Evolutionary conservation across 768 basidiomycete genomes (phyloP).

Genomic region (Cystobasidium tubakii): DNA sequence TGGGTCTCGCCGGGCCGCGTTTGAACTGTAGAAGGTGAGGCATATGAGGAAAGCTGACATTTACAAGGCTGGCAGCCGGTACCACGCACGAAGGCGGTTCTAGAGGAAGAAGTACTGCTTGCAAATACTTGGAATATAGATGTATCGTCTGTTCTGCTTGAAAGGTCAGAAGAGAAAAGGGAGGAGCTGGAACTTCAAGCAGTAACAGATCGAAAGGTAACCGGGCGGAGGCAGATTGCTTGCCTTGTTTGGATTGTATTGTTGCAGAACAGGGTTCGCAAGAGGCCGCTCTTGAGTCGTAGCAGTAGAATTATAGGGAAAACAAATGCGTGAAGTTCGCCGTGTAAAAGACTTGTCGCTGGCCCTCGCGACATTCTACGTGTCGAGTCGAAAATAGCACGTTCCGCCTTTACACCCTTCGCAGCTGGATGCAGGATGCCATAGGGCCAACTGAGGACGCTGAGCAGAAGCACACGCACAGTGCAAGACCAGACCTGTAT

Average conservation of each 20-base stretch:
- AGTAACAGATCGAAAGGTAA: no score
- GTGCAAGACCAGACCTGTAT: neutral
- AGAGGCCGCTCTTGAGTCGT: no score
- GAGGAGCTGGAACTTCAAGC: no score
- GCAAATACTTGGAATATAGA: conserved; percentile 33
- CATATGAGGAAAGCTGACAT: conserved; percentile 4
- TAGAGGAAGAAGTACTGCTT: conserved; percentile 34
- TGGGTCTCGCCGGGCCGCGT: conserved; percentile 10
- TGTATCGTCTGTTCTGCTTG: conserved; percentile 21
- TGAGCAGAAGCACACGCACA: neutral
- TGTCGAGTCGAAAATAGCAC: neutral
- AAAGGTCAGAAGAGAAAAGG: neutral
- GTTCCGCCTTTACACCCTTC: neutral
- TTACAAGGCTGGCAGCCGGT: conserved; percentile 29
- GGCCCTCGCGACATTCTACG: neutral
- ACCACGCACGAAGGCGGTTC: neutral
- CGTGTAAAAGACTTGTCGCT: no score
- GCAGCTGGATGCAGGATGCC: no score
- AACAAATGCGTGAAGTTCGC: no score
- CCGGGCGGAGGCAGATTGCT: no score
- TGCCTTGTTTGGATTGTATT: no score
- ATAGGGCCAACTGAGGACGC: neutral
- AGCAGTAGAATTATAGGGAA: no score
- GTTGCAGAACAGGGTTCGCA: no score
- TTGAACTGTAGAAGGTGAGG: neutral